Evolutionary conservation across 306 rosid species (phyloP).

Genomic region (Neltuma alba): DNA sequence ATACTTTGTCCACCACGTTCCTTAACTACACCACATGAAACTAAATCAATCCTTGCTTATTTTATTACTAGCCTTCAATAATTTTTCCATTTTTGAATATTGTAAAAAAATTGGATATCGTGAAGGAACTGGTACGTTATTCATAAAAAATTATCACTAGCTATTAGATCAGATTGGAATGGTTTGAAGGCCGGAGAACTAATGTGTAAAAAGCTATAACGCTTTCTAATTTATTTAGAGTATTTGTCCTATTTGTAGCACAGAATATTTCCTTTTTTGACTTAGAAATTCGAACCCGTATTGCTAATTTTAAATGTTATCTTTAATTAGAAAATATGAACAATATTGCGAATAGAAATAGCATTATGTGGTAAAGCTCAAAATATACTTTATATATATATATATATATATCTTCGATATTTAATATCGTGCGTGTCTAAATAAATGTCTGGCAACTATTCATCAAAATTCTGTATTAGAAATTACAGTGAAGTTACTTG

Average conservation of each 20-base stretch:
- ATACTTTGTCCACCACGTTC: neutral
- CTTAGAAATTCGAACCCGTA: neutral
- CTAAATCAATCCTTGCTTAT: neutral
- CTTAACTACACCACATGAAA: neutral
- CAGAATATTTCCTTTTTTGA: neutral
- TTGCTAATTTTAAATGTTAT: neutral
- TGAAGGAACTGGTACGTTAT: neutral
- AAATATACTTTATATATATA: neutral
- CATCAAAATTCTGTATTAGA: neutral
- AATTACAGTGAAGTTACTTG: neutral
- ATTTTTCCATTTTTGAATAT: neutral
- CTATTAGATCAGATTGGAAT: neutral
- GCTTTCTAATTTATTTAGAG: neutral
- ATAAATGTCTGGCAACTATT: no score
- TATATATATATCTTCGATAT: no score
- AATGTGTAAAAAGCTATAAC: neutral
- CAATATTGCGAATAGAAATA: neutral
- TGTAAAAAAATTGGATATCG: neutral
- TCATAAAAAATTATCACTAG: neutral
- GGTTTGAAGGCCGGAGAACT: neutral
- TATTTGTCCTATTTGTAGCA: neutral
- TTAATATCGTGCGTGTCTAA: no score
- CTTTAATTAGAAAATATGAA: neutral
- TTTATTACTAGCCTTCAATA: neutral
- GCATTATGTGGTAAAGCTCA: neutral